phyloP scores from a whole-genome alignment of 441 rosid genomes.

The Jatropha multifida region DNA sequence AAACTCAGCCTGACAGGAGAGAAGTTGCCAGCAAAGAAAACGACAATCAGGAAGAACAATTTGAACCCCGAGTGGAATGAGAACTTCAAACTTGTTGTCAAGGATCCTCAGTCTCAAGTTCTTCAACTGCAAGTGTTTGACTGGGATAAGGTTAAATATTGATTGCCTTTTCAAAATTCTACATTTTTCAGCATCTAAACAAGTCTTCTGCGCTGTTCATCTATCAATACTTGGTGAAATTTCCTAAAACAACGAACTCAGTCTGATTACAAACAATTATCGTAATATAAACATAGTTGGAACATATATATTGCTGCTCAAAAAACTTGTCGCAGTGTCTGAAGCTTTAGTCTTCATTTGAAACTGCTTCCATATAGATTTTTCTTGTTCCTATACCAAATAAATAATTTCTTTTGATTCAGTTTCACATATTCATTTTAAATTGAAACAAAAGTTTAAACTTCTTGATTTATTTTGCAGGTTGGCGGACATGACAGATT shows the following conservation, averaged over 20 bases:
- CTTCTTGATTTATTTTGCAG: conserved; percentile 32
- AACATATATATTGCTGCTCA: background rate
- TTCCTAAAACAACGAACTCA: background rate
- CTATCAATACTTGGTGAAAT: background rate
- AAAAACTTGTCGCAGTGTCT: background rate
- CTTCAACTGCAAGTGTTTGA: conserved; percentile 76
- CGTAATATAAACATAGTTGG: background rate
- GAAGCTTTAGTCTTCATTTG: background rate
- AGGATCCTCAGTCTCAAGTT: conserved; percentile 70
- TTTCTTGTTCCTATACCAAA: background rate
- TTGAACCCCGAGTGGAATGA: conserved; percentile 94
- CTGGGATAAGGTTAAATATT: conserved; percentile 81
- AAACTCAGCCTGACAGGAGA: conserved; percentile 76
- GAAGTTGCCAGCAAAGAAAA: conserved; percentile 67
- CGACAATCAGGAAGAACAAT: conserved; percentile 70
- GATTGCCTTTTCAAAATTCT: background rate
- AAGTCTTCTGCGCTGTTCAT: background rate
- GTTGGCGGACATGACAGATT: conserved; percentile 78
- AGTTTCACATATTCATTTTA: background rate
- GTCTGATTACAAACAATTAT: background rate
- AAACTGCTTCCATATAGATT: background rate
- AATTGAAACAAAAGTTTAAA: background rate
- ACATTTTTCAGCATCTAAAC: background rate
- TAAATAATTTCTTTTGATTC: background rate
- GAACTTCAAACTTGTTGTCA: conserved; percentile 72